A percentile compares a stretch with the other conserved stretches of the same genome.
Conservation (phyloP, 345 rosid genomes). For the Bretschneidera sinensis region DNA sequence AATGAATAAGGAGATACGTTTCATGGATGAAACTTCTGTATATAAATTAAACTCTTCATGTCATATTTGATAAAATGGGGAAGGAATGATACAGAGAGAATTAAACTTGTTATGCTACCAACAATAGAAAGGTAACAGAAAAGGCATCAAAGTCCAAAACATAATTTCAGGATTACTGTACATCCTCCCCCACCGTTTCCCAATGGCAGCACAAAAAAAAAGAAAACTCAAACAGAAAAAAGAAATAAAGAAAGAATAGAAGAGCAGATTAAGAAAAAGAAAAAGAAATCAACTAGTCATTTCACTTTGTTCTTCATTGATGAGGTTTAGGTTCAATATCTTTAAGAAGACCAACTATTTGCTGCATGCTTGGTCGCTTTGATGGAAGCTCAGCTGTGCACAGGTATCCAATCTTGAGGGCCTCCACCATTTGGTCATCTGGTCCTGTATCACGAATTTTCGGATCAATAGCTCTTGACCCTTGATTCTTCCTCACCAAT, state of each 20-base stretch:
- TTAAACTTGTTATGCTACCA: constrained; percentile 14
- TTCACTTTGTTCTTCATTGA: constrained; percentile 28
- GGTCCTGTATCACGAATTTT: constrained; percentile 63
- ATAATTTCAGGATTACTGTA: too few species aligned
- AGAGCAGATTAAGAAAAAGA: neutral
- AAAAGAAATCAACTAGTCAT: constrained; percentile 9
- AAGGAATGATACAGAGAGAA: neutral
- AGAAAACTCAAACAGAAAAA: too few species aligned
- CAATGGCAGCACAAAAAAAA: too few species aligned
- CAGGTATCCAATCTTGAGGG: constrained; percentile 85
- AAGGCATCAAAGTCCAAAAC: neutral
- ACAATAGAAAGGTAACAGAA: constrained; percentile 5
- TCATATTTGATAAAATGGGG: neutral
- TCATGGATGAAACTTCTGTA: constrained; percentile 19
- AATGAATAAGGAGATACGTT: constrained; percentile 3
- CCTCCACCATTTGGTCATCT: constrained; percentile 69
- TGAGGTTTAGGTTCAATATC: constrained; percentile 62
- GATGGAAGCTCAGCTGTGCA: constrained; percentile 85
- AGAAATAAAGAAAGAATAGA: neutral
- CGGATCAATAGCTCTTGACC: constrained; percentile 62
- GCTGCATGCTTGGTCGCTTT: constrained; percentile 95
- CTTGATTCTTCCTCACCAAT: constrained; percentile 58
- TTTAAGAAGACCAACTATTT: constrained; percentile 92
- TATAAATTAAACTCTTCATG: constrained; percentile 16
- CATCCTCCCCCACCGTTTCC: too few species aligned